A percentile compares a stretch with the other conserved stretches of the same genome.
phyloP scores from a whole-genome alignment of 768 basidiomycete species.

The Piloderma croceum region DNA sequence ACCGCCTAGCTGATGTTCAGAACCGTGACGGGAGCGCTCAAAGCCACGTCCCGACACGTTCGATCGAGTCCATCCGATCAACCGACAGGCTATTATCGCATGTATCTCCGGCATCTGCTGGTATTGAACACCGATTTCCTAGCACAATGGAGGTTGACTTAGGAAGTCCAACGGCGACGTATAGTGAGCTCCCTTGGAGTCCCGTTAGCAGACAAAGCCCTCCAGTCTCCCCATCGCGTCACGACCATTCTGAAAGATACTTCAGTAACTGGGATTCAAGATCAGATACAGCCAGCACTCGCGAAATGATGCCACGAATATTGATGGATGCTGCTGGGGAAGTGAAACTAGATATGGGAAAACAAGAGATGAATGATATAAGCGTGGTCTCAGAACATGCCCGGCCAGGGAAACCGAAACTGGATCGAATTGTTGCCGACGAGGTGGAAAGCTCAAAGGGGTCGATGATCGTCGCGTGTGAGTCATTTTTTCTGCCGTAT shows the following conservation, averaged over 20 bases:
- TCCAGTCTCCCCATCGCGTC: not conserved
- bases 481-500: slow-evolving; percentile 24
- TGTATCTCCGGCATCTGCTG: not conserved
- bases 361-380: slow-evolving; percentile 55
- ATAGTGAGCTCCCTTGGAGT: not conserved
- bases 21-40: not conserved
- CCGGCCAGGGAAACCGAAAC: slow-evolving; percentile 59
- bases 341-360: slow-evolving; percentile 32
- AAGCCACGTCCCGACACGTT: not conserved
- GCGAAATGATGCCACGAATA: not conserved
- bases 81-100: not conserved
- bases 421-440: slow-evolving; percentile 56
- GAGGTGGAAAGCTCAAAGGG: slow-evolving; percentile 56
- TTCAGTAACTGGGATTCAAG: not conserved
- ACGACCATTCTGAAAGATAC: not conserved
- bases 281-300: not conserved
- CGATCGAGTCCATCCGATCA: too few species aligned
- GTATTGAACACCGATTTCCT: not conserved
- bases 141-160: not conserved
- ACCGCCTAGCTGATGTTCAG: not conserved
- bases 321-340: not conserved
- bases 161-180: not conserved
- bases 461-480: slow-evolving; percentile 63
- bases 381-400: slow-evolving; percentile 56
- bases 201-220: not conserved